Evolutionary conservation across 345 rosid species (phyloP), one percentile per base, ranked within the genome.

Genomic region (Anacardium occidentale): DNA sequence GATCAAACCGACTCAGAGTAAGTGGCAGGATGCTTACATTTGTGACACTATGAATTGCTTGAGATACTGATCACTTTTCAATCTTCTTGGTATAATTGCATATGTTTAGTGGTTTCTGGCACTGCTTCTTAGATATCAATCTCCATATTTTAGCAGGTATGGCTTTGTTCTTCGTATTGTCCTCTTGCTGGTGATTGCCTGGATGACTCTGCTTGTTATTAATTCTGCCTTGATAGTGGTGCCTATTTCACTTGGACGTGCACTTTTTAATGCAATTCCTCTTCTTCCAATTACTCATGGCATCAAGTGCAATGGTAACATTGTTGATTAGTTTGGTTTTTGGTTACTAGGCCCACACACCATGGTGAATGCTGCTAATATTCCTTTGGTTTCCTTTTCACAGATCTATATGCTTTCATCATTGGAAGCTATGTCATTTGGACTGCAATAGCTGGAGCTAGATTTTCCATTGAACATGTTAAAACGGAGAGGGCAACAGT

Each of bases 281-380:
- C 86, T 82, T 71, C 96, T 96, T 60, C 99, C 99, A 58, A 86
- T 89, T 82, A 93, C 99, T 71, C 99, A 93, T 68, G 99, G 98
- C 77, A 84, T 95, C 83, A 93, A 93, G 76, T 95, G 97, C 91
- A 95, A 95, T 53, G 99, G 99, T 95, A 89, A 70, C 71, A 2
- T 61, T 29, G 66, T 70, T 48, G 26, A 22, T 74, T 66, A 53
- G 67, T 34, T 51, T 66, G 64, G 15, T 34, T 50, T 40, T 22
- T 22, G 12, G 47, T 32, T 63, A 10, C 63, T 34, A 52, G 56
- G n/a, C 25, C 32, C 15, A 24, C 32, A 51, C 14, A 2, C 56
- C 64, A 72, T 18, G 47, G 68, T 60, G 61, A 37, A 69, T 61
- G 40, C 40, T 61, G 40, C 74, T 82, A 61, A 78, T 21, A 34